Conservation (phyloP, 116 monocot species). For the Papilionanthe hybrid region DNA sequence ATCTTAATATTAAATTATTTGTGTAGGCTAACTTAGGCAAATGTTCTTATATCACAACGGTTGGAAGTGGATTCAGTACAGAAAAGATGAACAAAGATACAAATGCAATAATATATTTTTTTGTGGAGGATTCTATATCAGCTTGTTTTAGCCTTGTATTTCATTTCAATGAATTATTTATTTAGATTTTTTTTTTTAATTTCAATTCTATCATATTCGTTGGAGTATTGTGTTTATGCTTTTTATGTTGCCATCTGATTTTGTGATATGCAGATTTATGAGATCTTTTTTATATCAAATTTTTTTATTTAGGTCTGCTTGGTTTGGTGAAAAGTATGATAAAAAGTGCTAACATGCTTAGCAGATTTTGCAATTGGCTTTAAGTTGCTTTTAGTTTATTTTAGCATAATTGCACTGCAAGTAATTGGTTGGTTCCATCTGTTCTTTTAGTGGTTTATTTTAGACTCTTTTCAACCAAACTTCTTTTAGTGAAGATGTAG, state of each 20-base stretch:
- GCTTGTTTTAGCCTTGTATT: not conserved
- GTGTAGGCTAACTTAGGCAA: not conserved
- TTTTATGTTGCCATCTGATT: too few relatives aligned
- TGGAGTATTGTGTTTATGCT: too few relatives aligned
- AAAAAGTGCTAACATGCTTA: not conserved
- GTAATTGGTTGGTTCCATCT: not conserved
- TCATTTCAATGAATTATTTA: not conserved
- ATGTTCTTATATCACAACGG: not conserved
- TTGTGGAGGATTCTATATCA: not conserved
- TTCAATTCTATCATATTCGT: not conserved
- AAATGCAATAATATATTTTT: not conserved
- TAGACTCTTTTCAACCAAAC: not conserved
- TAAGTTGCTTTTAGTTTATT: not conserved
- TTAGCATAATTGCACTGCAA: not conserved
- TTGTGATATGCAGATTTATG: too few relatives aligned
- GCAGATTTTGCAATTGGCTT: not conserved
- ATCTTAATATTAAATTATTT: not conserved
- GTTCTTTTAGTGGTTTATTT: not conserved
- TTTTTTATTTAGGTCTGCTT: too few relatives aligned
- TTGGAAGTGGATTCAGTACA: not conserved
- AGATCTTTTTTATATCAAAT: too few relatives aligned
- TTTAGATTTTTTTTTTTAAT: not conserved
- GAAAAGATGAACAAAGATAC: not conserved
- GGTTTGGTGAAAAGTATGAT: too few relatives aligned
- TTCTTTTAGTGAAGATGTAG: not conserved